phyloP scores from a whole-genome alignment of 805 yeast species.

The Metschnikowia peoriensis region DNA sequence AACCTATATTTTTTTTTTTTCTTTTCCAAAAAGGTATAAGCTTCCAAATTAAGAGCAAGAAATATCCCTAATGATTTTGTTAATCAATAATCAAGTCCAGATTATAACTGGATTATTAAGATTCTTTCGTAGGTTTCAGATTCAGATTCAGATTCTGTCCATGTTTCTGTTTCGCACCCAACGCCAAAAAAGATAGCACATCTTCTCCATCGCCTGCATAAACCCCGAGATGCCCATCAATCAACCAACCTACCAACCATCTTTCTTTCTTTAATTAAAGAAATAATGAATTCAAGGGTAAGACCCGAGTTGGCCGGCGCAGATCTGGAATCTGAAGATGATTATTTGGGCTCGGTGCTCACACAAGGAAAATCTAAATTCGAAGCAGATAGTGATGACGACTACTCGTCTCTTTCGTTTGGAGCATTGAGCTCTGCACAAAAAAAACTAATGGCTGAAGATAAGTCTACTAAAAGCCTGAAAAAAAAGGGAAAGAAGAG shows the following conservation, averaged over 20 bases:
- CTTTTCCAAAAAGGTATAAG: too few relatives aligned
- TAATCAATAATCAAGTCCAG: too few relatives aligned
- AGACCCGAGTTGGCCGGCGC: slow-evolving; percentile 7
- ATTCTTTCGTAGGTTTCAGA: not conserved
- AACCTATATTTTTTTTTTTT: too few relatives aligned
- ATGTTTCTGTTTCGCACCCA: not conserved
- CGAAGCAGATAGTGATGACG: slow-evolving; percentile 37
- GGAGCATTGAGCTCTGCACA: slow-evolving; percentile 65
- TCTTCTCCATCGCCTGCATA: slow-evolving; percentile 1
- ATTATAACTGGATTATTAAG: too few relatives aligned
- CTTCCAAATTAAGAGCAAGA: too few relatives aligned
- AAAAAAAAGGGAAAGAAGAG: slow-evolving; percentile 10
- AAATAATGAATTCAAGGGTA: slow-evolving; percentile 5
- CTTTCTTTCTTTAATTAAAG: not conserved
- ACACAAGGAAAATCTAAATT: slow-evolving; percentile 2
- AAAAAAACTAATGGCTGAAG: slow-evolving; percentile 35
- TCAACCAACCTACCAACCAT: not conserved
- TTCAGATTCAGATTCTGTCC: not conserved
- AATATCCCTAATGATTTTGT: too few relatives aligned
- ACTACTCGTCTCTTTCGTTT: slow-evolving; percentile 55
- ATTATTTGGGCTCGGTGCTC: slow-evolving; percentile 18
- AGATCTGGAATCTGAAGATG: slow-evolving; percentile 20
- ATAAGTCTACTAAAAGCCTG: slow-evolving; percentile 16
- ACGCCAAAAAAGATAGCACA: too few relatives aligned
- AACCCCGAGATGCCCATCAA: slow-evolving; percentile 8